Percentiles rank a stretch among this genome's conserved stretches.
Conservation (phyloP, 2,329 filamentous ascomycete genomes). For the Monosporascus sp. region DNA sequence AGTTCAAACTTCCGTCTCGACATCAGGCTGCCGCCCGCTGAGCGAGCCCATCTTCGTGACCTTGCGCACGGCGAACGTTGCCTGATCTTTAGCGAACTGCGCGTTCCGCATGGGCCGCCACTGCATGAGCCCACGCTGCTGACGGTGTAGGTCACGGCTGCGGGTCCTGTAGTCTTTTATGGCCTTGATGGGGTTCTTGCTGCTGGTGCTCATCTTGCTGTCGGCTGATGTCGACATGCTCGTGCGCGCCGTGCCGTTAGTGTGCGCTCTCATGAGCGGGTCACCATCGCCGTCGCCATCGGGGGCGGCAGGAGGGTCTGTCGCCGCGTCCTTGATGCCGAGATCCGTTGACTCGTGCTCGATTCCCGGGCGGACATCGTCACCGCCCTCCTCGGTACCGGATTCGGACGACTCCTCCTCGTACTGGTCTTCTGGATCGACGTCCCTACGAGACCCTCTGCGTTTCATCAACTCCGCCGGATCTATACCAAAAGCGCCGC, state of each 20-base stretch:
- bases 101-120: constrained; percentile 86
- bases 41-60: constrained; percentile 73
- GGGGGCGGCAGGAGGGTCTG: constrained; percentile 4
- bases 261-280: constrained; percentile 18
- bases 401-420: constrained; percentile 22
- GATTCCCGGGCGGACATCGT: constrained; percentile 16
- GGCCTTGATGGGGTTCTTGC: constrained; percentile 51
- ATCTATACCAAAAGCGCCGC: constrained; percentile 76
- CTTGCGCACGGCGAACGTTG: constrained; percentile 70
- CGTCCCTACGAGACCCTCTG: constrained; percentile 15
- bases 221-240: neutral
- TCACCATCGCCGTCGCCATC: constrained; percentile 3
- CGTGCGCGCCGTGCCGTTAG: constrained; percentile 4
- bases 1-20: constrained; percentile 66
- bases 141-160: constrained; percentile 73
- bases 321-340: constrained; percentile 35
- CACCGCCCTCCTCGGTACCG: constrained; percentile 30
- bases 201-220: constrained; percentile 24
- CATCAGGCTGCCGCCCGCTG: constrained; percentile 77
- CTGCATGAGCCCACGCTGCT: constrained; percentile 89
- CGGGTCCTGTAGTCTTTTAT: constrained; percentile 61
- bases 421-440: constrained; percentile 35
- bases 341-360: constrained; percentile 23
- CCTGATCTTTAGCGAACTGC: constrained; percentile 84
- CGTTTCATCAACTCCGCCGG: constrained; percentile 48